These are phyloP conservation scores for Magnolia kwangsiensis DNA, from an alignment of 164 flowering plant species.

Conservation along the genomic window DNA sequence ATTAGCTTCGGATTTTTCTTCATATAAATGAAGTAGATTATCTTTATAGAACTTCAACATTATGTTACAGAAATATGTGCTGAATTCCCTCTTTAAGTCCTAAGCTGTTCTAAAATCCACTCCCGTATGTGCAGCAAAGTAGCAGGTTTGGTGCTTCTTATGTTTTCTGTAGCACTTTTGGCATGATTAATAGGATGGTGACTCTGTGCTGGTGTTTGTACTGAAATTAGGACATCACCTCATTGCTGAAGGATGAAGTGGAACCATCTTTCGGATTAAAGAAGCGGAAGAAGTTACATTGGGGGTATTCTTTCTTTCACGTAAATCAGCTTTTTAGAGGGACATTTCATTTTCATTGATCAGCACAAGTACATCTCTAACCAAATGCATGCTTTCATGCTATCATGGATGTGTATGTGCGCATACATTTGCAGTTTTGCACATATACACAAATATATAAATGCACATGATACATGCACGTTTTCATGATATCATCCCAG, in stretches of 20 bases:
- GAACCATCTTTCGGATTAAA: conserved; percentile 14
- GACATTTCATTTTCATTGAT: neutral
- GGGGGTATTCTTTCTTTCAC: conserved; percentile 48
- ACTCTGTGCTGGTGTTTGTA: neutral
- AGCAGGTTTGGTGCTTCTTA: conserved; percentile 1
- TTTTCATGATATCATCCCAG: no score
- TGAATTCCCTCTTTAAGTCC: neutral
- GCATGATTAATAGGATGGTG: neutral
- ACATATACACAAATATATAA: no score
- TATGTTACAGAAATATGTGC: no score
- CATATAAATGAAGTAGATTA: neutral
- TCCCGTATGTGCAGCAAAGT: neutral
- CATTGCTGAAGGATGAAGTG: conserved; percentile 23
- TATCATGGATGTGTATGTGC: neutral
- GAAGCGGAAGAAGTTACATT: conserved; percentile 53
- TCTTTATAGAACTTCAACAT: no score
- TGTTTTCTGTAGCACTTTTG: neutral
- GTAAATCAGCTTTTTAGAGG: neutral
- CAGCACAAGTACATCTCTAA: neutral
- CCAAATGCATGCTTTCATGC: neutral
- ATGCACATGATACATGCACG: no score
- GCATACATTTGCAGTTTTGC: no score
- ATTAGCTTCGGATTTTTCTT: neutral
- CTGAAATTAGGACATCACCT: conserved; percentile 1
- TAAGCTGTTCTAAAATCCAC: neutral